Evolutionary conservation across 2,329 filamentous ascomycete species (phyloP).

Genomic region (Calcarisporium arbuscula): DNA sequence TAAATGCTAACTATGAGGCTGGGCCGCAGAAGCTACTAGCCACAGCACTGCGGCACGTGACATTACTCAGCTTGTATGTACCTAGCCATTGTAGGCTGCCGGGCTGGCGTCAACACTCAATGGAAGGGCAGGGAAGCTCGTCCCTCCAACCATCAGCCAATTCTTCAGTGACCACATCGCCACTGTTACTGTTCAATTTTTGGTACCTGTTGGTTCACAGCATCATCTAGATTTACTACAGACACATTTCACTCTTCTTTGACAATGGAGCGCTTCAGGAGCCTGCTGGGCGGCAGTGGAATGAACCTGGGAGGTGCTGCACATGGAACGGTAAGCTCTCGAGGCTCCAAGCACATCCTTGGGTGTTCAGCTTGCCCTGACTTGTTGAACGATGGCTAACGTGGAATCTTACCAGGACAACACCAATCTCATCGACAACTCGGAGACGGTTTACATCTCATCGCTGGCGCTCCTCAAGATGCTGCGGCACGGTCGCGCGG

Average conservation of each 20-base stretch:
- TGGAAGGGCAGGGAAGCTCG: slow-evolving; percentile 5
- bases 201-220: neutral
- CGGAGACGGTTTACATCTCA: slow-evolving; percentile 98
- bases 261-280: slow-evolving; percentile 85
- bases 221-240: slow-evolving; percentile 1
- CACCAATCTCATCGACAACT: slow-evolving; percentile 90
- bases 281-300: slow-evolving; percentile 74
- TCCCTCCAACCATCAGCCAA: slow-evolving; percentile 2
- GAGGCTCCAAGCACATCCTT: neutral
- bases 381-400: slow-evolving; percentile 11
- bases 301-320: slow-evolving; percentile 54
- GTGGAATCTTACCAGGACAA: slow-evolving; percentile 59
- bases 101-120: slow-evolving; percentile 9
- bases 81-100: slow-evolving; percentile 10
- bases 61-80: slow-evolving; percentile 6
- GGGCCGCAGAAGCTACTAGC: too few species aligned
- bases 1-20: too few species aligned
- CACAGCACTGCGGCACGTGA: slow-evolving; percentile 7
- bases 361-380: slow-evolving; percentile 9
- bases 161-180: neutral
- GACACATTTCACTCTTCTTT: neutral
- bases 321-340: slow-evolving; percentile 31
- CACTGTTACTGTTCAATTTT: neutral
- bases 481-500: slow-evolving; percentile 92
- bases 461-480: slow-evolving; percentile 97